Conservation (phyloP, 495 filamentous ascomycete genomes). For the Penicillium odoratum region DNA sequence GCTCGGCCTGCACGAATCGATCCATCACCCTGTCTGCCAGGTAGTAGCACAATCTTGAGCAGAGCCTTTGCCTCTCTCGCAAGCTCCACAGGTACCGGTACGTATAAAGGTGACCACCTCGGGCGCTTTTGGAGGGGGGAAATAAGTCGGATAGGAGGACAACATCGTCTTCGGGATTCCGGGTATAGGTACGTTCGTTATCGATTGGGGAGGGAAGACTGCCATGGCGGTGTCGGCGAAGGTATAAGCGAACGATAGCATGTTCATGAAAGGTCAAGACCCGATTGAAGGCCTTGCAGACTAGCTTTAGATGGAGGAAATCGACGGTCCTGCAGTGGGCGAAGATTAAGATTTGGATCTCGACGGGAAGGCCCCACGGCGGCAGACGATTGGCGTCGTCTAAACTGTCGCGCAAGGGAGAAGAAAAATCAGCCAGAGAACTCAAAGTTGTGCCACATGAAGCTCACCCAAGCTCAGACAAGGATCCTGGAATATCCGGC, state of each 20-base stretch:
- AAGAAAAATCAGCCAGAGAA: conserved; percentile 3
- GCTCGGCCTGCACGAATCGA: conserved; percentile 36
- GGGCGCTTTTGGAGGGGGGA: conserved; percentile 43
- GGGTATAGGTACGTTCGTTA: conserved; percentile 41
- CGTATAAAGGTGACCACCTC: conserved; percentile 46
- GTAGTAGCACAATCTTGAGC: conserved; percentile 43
- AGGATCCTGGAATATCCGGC: conserved; percentile 23
- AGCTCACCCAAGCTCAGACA: conserved; percentile 21
- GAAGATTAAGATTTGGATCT: conserved; percentile 49
- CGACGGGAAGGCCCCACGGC: conserved; percentile 46
- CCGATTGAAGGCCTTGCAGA: conserved; percentile 41
- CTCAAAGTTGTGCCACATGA: not conserved
- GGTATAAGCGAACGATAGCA: conserved; percentile 42
- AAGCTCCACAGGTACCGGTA: conserved; percentile 44
- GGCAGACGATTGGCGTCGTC: conserved; percentile 21
- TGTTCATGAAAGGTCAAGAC: conserved; percentile 42
- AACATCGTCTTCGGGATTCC: conserved; percentile 46
- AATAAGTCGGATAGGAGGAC: conserved; percentile 49
- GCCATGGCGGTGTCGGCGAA: conserved; percentile 46
- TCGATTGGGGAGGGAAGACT: conserved; percentile 47
- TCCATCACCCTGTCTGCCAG: conserved; percentile 47
- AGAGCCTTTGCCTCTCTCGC: conserved; percentile 41
- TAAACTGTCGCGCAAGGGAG: conserved; percentile 8
- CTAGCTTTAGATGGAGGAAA: conserved; percentile 38
- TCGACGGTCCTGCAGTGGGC: conserved; percentile 42